Base-by-base conservation (phyloP, 208 protist species). In the Leishmania guyanensis region DNA sequence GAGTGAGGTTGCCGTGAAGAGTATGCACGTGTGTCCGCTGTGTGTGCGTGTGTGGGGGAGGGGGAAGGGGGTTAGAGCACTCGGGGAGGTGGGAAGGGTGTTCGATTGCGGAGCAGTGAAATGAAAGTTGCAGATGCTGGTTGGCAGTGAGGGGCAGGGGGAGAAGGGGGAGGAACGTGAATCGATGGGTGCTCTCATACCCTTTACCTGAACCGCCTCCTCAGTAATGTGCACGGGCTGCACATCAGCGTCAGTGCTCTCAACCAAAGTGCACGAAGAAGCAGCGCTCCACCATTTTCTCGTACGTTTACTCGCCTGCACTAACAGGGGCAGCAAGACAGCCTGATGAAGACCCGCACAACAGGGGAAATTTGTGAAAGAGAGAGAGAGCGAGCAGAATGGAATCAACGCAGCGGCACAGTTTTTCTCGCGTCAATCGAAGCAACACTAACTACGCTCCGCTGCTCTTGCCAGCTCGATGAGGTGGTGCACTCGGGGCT, bases 401-500 rank as follows among this genome's bases (percentile, higher is more conserved):
- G 5, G 0, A 33, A 2, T 5, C 8, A 22, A 51, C 43, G 5
- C 22, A 9, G 43, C 26, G 2, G 68, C 17, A n/a, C 20, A 0
- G 22, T 14, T 48, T 72, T 72, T 26, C 22, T 51, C 39, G 68
- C 33, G 3, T 51, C 5, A 20, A 33, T 72, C 36, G 36, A 14
- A 26, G 36, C 29, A 70, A 17, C 46, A 20, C 43, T 74, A 14
- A 39, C 43, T 26, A 54, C 46, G 1, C 14, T n/a, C 48, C 46
- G 53, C 71, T 5, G 26, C 71, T 26, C 29, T 10, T 9, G 80
- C 46, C 64, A 84, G 53, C 0, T 69, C 83, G 0, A 69, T 58
- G 16, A 92, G 68, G 62, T 87, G 80, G 26, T 82, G 70, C 60
- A 90, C 84, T 33, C 90, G 79, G 0, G 70, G 72, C 17, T 46